Evolutionary conservation across 179 eudicot species (phyloP).

Genomic region (Pouteria campechiana): DNA sequence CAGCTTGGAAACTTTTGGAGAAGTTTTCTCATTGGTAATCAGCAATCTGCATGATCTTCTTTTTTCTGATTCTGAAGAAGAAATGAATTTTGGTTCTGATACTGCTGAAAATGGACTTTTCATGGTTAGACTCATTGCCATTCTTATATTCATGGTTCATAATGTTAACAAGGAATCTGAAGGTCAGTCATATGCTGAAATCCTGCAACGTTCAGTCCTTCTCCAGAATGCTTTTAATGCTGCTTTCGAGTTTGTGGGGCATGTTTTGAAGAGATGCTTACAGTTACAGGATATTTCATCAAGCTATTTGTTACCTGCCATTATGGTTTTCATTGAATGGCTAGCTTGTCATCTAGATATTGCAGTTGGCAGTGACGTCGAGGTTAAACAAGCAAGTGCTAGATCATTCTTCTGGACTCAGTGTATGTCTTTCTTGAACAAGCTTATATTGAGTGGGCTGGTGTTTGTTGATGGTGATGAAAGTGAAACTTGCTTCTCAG

Average conservation of each 20-base stretch:
- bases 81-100: slow-evolving; percentile 74
- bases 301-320: slow-evolving; percentile 77
- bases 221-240: slow-evolving; percentile 78
- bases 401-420: slow-evolving; percentile 69
- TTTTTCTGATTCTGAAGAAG: slow-evolving; percentile 53
- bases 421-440: slow-evolving; percentile 55
- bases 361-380: slow-evolving; percentile 44
- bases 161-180: slow-evolving; percentile 71
- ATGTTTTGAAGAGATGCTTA: slow-evolving; percentile 49
- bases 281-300: slow-evolving; percentile 61
- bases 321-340: slow-evolving; percentile 89
- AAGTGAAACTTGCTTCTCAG: slow-evolving; percentile 59
- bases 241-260: slow-evolving; percentile 68
- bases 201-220: slow-evolving; percentile 64
- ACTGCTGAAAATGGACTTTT: slow-evolving; percentile 60
- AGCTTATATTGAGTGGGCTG: slow-evolving; percentile 47
- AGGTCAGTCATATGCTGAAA: slow-evolving; percentile 84
- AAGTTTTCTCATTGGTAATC: slow-evolving; percentile 44
- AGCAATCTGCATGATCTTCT: slow-evolving; percentile 59
- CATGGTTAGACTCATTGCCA: slow-evolving; percentile 61
- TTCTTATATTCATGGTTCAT: slow-evolving; percentile 74
- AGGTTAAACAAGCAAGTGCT: slow-evolving; percentile 52
- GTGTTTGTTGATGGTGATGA: slow-evolving; percentile 26
- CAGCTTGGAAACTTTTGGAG: slow-evolving; percentile 88
- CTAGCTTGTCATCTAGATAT: slow-evolving; percentile 75